Conservation (phyloP, 495 filamentous ascomycete species). For the Beverwykella pulmonaria region DNA sequence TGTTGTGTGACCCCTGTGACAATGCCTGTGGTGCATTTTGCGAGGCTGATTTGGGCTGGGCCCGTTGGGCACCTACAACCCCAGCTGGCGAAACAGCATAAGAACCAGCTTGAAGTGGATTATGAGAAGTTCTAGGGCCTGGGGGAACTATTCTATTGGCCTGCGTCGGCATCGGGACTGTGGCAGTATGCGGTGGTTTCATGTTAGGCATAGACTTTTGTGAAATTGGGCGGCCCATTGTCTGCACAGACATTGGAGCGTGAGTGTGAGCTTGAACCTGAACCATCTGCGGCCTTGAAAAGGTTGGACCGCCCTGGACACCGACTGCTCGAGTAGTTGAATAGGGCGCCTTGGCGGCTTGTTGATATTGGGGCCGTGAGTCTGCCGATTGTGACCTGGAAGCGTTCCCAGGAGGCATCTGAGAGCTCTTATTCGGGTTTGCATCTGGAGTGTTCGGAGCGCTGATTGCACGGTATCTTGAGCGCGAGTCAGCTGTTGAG, state of each 20-base stretch:
- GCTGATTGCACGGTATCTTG: conserved; percentile 8
- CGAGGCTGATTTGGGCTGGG: not conserved
- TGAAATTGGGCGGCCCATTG: not conserved
- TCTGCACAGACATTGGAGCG: not conserved
- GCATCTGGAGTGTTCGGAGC: conserved; percentile 9
- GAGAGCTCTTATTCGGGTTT: not conserved
- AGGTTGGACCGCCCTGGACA: not conserved
- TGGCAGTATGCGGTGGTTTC: not conserved
- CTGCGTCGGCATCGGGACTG: not conserved
- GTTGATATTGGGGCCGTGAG: not conserved
- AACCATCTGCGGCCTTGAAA: not conserved
- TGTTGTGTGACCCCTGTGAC: not conserved
- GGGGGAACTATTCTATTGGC: not conserved
- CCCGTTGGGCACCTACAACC: not conserved
- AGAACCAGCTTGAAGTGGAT: not conserved
- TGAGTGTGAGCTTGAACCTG: not conserved
- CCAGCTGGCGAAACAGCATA: not conserved
- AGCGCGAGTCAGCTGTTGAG: not conserved
- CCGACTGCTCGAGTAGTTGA: not conserved
- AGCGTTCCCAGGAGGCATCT: not conserved
- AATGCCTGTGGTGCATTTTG: not conserved
- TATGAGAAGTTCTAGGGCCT: not conserved
- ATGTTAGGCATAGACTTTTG: conserved; percentile 12
- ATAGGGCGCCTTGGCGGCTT: not conserved
- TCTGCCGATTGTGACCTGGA: not conserved